These are phyloP conservation scores for Colletotrichum noveboracense DNA, from an alignment of 2,329 filamentous ascomycete species.

Conservation along the genomic window DNA sequence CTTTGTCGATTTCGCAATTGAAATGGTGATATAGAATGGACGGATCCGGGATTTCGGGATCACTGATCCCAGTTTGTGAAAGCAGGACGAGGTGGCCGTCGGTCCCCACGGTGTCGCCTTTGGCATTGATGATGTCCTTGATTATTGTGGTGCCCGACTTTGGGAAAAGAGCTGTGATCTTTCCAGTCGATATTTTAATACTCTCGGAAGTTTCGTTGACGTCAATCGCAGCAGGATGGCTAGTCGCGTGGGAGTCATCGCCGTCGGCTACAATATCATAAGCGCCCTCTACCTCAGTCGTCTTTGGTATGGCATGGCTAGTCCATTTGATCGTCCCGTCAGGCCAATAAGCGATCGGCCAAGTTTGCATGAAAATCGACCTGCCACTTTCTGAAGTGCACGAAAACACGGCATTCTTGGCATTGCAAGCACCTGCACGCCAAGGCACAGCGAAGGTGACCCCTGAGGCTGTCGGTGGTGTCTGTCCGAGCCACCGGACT, in stretches of 20 bases:
- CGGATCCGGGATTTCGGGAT: slow-evolving; percentile 40
- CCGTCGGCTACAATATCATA: neutral
- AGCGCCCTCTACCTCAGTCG: neutral
- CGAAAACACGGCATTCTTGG: neutral
- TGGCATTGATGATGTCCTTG: slow-evolving; percentile 40
- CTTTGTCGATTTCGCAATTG: slow-evolving; percentile 55
- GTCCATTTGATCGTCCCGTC: slow-evolving; percentile 69
- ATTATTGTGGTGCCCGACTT: slow-evolving; percentile 46
- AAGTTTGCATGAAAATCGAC: slow-evolving; percentile 45
- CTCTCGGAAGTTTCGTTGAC: slow-evolving; percentile 22
- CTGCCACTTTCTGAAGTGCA: neutral
- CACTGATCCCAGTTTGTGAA: slow-evolving; percentile 52
- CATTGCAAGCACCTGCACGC: neutral
- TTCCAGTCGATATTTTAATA: slow-evolving; percentile 49
- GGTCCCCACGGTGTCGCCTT: slow-evolving; percentile 46
- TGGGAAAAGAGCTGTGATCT: slow-evolving; percentile 44
- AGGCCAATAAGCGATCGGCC: slow-evolving; percentile 63
- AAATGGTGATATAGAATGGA: slow-evolving; percentile 41
- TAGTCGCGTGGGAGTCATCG: slow-evolving; percentile 41
- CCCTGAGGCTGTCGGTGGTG: neutral
- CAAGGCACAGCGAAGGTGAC: neutral
- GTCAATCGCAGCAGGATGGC: slow-evolving; percentile 41
- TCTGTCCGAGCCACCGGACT: neutral
- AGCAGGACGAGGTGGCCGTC: slow-evolving; percentile 59
- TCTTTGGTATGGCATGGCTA: slow-evolving; percentile 55